A percentile compares a stretch with the other conserved stretches of the same genome.
These are phyloP conservation scores for Gynostemma pentaphyllum DNA, from an alignment of 306 rosid genomes.

Conservation along the genomic window DNA sequence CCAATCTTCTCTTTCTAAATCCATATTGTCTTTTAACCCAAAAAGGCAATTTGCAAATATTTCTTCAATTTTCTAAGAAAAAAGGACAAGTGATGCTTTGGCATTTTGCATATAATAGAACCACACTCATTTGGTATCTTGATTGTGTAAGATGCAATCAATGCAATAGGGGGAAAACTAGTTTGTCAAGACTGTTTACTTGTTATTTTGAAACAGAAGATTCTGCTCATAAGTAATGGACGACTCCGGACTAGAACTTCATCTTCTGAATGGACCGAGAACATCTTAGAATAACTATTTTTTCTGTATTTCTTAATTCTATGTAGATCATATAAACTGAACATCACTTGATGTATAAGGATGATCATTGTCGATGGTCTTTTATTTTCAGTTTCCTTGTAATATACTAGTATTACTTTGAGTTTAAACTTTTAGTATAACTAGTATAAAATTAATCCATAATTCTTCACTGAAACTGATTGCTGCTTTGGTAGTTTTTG, in stretches of 20 bases:
- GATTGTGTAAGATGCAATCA: too few species aligned
- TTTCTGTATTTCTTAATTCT: not conserved
- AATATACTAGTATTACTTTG: not conserved
- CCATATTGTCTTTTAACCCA: too few species aligned
- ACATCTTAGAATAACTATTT: not conserved
- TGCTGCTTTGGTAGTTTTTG: constrained; percentile 24
- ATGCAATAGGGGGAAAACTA: too few species aligned
- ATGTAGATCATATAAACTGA: not conserved
- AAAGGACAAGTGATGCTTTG: too few species aligned
- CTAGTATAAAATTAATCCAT: not conserved
- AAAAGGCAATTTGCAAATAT: too few species aligned
- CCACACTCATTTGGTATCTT: too few species aligned
- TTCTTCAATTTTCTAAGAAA: too few species aligned
- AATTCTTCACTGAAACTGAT: constrained; percentile 3
- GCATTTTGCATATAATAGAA: too few species aligned
- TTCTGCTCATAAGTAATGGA: too few species aligned
- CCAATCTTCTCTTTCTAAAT: too few species aligned
- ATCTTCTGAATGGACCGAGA: not conserved
- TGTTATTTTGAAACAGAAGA: too few species aligned
- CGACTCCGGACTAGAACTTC: not conserved
- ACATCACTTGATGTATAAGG: not conserved
- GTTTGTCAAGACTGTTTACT: too few species aligned
- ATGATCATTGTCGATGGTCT: not conserved
- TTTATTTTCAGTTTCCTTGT: constrained; percentile 8
- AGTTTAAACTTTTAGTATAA: not conserved